Percentiles rank a stretch among this genome's conserved stretches.
Evolutionary conservation across 1,284 basidiomycete species (phyloP).

Genomic region (Schizophyllum amplum): DNA sequence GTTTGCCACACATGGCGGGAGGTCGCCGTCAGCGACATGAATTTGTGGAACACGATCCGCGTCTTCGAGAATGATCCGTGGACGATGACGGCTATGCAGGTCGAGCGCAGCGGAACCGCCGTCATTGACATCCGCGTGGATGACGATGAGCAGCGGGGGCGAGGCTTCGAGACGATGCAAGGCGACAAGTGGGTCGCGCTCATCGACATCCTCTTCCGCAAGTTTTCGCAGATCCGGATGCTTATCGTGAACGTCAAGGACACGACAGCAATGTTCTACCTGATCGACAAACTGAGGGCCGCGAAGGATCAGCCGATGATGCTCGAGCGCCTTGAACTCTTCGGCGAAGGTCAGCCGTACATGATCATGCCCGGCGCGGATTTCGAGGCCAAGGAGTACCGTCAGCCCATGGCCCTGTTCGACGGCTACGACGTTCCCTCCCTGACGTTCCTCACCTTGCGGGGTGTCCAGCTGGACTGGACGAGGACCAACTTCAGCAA

Average conservation of each 20-base stretch:
- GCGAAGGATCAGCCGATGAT: conserved; percentile 24
- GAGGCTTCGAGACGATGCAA: conserved; percentile 22
- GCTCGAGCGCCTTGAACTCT: conserved; percentile 52
- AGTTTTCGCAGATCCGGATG: conserved; percentile 44
- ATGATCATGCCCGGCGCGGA: conserved; percentile 23
- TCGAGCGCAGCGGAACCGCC: conserved; percentile 43
- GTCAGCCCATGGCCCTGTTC: conserved; percentile 33
- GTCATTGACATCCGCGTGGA: conserved; percentile 47
- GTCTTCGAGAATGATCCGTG: conserved; percentile 41
- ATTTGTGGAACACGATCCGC: conserved; percentile 56
- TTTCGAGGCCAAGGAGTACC: conserved; percentile 24
- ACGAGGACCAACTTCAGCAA: conserved; percentile 33
- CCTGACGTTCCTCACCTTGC: conserved; percentile 40
- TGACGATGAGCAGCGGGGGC: conserved; percentile 12
- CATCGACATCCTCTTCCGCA: conserved; percentile 37
- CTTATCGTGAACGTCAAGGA: conserved; percentile 44
- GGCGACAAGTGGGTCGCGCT: conserved; percentile 34
- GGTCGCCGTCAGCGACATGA: conserved; percentile 35
- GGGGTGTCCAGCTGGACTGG: conserved; percentile 54
- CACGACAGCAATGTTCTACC: conserved; percentile 39
- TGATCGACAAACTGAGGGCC: conserved; percentile 37
- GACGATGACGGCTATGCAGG: conserved; percentile 41
- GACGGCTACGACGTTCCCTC: conserved; percentile 32
- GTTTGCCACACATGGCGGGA: conserved; percentile 50
- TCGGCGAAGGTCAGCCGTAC: conserved; percentile 39